phyloP scores from a whole-genome alignment of 306 rosid genomes.

The Fragaria iinumae region DNA sequence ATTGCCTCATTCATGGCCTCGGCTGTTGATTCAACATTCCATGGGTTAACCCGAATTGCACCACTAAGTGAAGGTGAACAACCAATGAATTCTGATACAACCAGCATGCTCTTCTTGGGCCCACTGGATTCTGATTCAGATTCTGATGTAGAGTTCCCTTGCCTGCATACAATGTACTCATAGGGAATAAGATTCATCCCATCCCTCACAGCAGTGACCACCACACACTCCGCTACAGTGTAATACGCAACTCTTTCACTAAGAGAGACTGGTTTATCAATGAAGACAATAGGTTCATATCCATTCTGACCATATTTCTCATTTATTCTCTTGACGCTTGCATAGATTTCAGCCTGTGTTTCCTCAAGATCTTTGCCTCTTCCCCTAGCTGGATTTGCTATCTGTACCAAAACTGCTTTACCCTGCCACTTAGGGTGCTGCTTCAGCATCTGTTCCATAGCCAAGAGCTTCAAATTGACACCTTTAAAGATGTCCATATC shows the following conservation, averaged over 20 bases:
- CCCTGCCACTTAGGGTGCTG: constrained; percentile 61
- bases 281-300: constrained; percentile 52
- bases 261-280: constrained; percentile 47
- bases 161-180: constrained; percentile 66
- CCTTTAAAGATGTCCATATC: constrained; percentile 68
- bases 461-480: constrained; percentile 54
- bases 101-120: constrained; percentile 55
- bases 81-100: constrained; percentile 66
- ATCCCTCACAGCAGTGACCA: constrained; percentile 64
- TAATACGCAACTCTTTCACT: constrained; percentile 53
- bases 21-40: constrained; percentile 63
- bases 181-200: constrained; percentile 70
- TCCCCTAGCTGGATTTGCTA: constrained; percentile 66
- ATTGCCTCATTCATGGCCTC: constrained; percentile 65
- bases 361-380: constrained; percentile 62
- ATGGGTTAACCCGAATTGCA: constrained; percentile 66
- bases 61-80: constrained; percentile 73
- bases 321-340: constrained; percentile 45
- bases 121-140: constrained; percentile 26
- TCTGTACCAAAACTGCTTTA: constrained; percentile 48
- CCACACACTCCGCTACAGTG: constrained; percentile 55
- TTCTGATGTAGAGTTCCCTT: constrained; percentile 42
- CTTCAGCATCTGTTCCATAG: constrained; percentile 60
- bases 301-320: constrained; percentile 38
- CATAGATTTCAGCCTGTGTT: constrained; percentile 45